Base-by-base conservation (phyloP, 2,329 filamentous ascomycete species). In the Intubia oerlemansii region DNA sequence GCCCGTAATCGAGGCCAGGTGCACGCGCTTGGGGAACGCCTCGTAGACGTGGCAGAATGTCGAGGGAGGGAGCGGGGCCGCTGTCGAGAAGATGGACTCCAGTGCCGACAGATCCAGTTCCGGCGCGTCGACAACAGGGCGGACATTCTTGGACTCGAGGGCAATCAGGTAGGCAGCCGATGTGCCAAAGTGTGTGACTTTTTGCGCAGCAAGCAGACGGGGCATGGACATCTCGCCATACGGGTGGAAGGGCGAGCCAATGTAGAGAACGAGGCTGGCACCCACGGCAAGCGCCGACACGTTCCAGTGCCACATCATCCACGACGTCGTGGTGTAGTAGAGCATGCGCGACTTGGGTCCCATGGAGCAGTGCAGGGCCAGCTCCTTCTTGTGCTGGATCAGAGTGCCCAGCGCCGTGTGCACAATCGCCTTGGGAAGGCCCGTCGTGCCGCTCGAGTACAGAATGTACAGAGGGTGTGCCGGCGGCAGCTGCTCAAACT, bases 241-340 rank as follows among this genome's bases (percentile, higher is more conserved):
- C 0, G 77, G 78, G 27, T 64, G 62, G 56, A 95, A 95, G 0
- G 88, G 88, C 0, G 80, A 91, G 27, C 88, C 88, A 30, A 91
- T 80, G 50, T 93, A 98, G 4, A 95, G 61, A 13, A 95, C 62
- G 10, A 95, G 57, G 0, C 80, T 85, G 9, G 78, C 66, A 30
- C 85, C 85, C 17, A 69, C 72, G 8, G 84, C 78, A 4, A 95
- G 67, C 5, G 74, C 80, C 1, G 80, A 85, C 13, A 93, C 66
- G 23, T 84, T 72, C 84, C 85, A 95, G 48, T 95, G 85, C 82
- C 84, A 93, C 85, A 95, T 95, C 84, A 98, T 95, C 88, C 39
- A 39, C 10, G 81, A 90, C 9, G 76, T 82, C 4, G 84, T 93
- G 1, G 82, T 92, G 53, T 84, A 93, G 54, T 93, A 93, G 49